Evolutionary conservation across 176 grass and related monocot species (phyloP).

Genomic region (Avena eriantha): DNA sequence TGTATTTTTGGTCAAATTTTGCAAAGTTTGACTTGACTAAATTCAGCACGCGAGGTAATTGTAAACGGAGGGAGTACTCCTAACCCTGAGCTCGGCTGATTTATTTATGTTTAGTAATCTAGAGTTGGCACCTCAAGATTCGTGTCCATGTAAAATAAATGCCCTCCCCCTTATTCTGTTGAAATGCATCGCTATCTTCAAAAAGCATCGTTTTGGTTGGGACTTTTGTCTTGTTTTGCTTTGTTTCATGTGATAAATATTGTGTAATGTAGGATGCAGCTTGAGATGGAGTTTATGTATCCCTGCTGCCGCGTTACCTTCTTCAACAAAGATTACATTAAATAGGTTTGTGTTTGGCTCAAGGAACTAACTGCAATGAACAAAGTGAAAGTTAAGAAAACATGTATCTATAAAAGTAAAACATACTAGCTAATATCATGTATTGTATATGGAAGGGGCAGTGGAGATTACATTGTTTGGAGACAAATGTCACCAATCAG

Average conservation of each 20-base stretch:
- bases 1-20: too few species aligned
- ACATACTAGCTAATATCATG: neutral
- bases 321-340: neutral
- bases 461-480: neutral
- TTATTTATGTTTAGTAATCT: neutral
- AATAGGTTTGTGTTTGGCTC: neutral
- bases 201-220: neutral
- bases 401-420: neutral
- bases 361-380: neutral
- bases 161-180: neutral
- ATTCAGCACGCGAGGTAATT: too few species aligned
- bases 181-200: neutral
- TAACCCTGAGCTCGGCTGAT: neutral
- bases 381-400: neutral
- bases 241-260: neutral
- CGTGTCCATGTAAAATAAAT: neutral
- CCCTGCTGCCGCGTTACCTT: neutral
- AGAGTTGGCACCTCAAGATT: neutral
- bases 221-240: neutral
- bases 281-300: neutral
- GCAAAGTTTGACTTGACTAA: too few species aligned
- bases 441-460: neutral
- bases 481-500: constrained; percentile 32
- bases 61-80: too few species aligned
- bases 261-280: neutral